A percentile compares a stretch with the other conserved stretches of the same genome.
These are phyloP conservation scores for Pleurotus sapidus DNA, from an alignment of 768 basidiomycete genomes.

Conservation along the genomic window DNA sequence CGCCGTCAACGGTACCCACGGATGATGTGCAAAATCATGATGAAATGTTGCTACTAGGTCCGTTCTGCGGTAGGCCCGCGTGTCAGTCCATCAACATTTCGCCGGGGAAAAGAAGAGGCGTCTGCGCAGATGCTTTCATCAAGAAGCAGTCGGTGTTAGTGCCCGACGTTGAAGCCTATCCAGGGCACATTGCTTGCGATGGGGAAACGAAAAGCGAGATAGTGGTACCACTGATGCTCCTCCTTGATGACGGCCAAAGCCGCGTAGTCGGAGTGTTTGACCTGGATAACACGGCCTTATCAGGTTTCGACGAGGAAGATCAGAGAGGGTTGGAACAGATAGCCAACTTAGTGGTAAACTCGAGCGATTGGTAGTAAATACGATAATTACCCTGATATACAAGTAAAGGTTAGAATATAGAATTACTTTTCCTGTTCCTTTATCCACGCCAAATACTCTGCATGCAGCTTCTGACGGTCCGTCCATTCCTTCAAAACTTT, in stretches of 20 bases:
- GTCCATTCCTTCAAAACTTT: constrained; percentile 73
- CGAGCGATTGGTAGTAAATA: constrained; percentile 60
- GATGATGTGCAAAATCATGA: constrained; percentile 15
- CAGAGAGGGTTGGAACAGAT: constrained; percentile 74
- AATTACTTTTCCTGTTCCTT: constrained; percentile 20
- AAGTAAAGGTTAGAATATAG: not conserved
- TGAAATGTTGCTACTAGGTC: constrained; percentile 62
- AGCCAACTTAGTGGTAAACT: constrained; percentile 55
- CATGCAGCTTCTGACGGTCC: constrained; percentile 75
- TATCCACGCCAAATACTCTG: constrained; percentile 62
- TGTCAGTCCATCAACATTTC: constrained; percentile 75
- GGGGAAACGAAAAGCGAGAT: constrained; percentile 89
- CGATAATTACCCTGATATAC: not conserved
- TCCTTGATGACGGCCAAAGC: constrained; percentile 22
- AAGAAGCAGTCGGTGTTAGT: constrained; percentile 62
- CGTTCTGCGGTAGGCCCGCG: constrained; percentile 90
- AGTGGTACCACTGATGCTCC: constrained; percentile 69
- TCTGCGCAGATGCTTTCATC: constrained; percentile 80
- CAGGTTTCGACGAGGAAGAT: constrained; percentile 79
- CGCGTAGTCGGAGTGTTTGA: constrained; percentile 66
- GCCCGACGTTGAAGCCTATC: constrained; percentile 72
- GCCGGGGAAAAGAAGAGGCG: constrained; percentile 61
- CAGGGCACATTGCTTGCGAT: constrained; percentile 95
- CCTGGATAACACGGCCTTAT: constrained; percentile 74
- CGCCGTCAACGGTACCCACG: constrained; percentile 12